Percentiles rank a stretch among this genome's conserved stretches.
Evolutionary conservation across 495 filamentous ascomycete species (phyloP).

Genomic region (Penicillium pancosmium): DNA sequence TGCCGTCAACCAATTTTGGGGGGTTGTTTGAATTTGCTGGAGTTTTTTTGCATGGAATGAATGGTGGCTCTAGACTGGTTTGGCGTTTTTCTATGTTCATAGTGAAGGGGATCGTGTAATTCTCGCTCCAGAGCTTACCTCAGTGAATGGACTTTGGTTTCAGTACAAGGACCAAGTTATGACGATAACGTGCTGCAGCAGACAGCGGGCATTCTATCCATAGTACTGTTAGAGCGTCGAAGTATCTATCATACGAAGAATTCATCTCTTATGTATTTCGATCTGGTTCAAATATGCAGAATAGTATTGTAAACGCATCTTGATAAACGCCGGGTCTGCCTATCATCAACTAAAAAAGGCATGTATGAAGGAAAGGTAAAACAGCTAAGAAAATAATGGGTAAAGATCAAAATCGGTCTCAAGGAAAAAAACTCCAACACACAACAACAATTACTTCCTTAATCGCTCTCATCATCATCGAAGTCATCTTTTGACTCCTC

Average conservation of each 20-base stretch:
- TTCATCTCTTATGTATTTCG: too few relatives aligned
- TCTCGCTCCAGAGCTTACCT: not conserved
- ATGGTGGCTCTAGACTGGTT: conserved; percentile 7
- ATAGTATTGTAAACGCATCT: not conserved
- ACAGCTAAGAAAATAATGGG: conserved; percentile 9
- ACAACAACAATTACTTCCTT: conserved; percentile 1
- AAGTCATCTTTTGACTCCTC: conserved; percentile 47
- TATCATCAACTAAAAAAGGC: conserved; percentile 16
- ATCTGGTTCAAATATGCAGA: not conserved
- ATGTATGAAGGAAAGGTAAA: conserved; percentile 6
- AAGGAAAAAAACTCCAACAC: not conserved
- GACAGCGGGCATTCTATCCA: not conserved
- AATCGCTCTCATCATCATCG: conserved; percentile 45
- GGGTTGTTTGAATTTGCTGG: not conserved
- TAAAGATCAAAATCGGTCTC: conserved; percentile 3
- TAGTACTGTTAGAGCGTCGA: not conserved
- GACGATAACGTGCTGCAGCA: not conserved
- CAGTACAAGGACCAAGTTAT: too few relatives aligned
- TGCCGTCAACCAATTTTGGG: not conserved
- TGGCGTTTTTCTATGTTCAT: conserved; percentile 6
- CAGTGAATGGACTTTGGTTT: too few relatives aligned
- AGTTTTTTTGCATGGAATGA: not conserved
- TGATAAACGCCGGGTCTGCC: conserved; percentile 19
- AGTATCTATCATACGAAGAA: too few relatives aligned
- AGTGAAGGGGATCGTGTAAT: not conserved